Evolutionary conservation across 805 yeast species (phyloP).

Genomic region (Schwanniomyces polymorphus): DNA sequence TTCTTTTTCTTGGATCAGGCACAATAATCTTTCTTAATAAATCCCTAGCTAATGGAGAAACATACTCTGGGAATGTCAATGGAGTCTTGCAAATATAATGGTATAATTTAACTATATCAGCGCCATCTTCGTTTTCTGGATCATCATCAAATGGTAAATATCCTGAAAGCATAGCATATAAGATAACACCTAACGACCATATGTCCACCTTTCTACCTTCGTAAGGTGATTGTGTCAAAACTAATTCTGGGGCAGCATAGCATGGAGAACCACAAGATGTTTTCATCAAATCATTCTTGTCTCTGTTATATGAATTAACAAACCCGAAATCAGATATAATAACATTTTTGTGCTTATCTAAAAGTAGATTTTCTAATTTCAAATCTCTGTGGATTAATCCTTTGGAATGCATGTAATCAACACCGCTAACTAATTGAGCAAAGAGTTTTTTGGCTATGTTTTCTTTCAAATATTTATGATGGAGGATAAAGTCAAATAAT

Average conservation of each 20-base stretch:
- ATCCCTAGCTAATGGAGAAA: constrained; percentile 89
- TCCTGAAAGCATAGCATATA: constrained; percentile 96
- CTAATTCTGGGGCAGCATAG: constrained; percentile 97
- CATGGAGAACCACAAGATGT: constrained; percentile 98
- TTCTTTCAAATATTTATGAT: constrained; percentile 84
- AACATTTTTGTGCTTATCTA: constrained; percentile 85
- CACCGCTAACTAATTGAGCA: constrained; percentile 93
- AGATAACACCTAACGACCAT: constrained; percentile 95
- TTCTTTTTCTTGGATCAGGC: constrained; percentile 79
- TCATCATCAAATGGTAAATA: constrained; percentile 98
- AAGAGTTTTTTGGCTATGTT: constrained; percentile 81
- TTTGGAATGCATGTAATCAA: constrained; percentile 80
- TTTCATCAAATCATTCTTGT: constrained; percentile 74
- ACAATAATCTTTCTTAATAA: constrained; percentile 80
- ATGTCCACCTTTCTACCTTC: constrained; percentile 93
- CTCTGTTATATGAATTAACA: constrained; percentile 75
- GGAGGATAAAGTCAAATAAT: constrained; percentile 86
- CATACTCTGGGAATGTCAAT: constrained; percentile 91
- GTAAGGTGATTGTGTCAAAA: constrained; percentile 81
- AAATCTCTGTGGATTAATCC: constrained; percentile 80
- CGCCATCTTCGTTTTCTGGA: constrained; percentile 93
- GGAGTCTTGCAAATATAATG: constrained; percentile 90
- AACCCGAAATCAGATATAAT: constrained; percentile 92
- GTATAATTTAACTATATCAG: constrained; percentile 86
- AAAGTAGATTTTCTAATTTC: constrained; percentile 68